These are phyloP conservation scores for Mycena haematopus DNA, from an alignment of 768 basidiomycete genomes.

Conservation along the genomic window DNA sequence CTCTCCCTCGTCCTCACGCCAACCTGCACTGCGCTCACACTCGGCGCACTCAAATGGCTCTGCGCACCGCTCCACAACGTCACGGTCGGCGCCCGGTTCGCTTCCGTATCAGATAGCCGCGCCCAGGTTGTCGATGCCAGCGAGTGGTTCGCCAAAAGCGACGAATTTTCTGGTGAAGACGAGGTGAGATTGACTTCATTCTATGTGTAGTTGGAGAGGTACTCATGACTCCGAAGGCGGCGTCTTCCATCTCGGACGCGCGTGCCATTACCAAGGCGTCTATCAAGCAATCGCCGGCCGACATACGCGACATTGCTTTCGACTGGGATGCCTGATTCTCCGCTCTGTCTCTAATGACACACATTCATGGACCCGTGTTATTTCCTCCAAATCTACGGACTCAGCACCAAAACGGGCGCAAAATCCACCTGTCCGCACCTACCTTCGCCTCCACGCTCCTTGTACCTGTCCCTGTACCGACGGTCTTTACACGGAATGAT, in stretches of 20 bases:
- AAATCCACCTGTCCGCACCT: no score
- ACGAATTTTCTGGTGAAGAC: slow-evolving; percentile 13
- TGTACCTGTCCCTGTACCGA: neutral
- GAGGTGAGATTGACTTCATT: slow-evolving; percentile 9
- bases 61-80: neutral
- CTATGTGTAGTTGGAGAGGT: neutral
- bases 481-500: neutral
- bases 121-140: neutral
- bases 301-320: slow-evolving; percentile 7
- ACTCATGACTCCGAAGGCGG: neutral
- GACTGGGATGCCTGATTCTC: slow-evolving; percentile 16
- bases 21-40: neutral
- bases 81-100: neutral
- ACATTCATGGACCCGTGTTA: neutral
- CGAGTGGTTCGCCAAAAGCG: slow-evolving; percentile 22
- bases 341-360: neutral
- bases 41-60: neutral
- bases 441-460: neutral
- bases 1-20: slow-evolving; percentile 16
- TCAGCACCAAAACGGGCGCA: no score
- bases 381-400: neutral
- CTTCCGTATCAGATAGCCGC: neutral
- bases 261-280: neutral
- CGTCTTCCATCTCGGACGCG: neutral
- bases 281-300: neutral